Evolutionary conservation across 441 rosid species (phyloP).

Genomic region (Euphorbia schlechtendalii): DNA sequence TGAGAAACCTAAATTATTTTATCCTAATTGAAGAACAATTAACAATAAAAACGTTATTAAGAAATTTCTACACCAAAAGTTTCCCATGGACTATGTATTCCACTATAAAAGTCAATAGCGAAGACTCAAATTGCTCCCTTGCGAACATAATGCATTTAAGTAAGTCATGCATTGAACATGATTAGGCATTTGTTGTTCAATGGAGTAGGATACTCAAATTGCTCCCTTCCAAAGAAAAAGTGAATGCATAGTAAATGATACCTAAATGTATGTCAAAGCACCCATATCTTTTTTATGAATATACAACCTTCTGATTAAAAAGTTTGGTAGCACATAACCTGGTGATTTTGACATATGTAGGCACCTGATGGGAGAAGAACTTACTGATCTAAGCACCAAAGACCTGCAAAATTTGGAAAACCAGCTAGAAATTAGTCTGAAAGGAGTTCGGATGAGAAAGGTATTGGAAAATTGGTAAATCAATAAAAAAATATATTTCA

Average conservation of each 20-base stretch:
- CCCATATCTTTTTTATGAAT: not conserved
- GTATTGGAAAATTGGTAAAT: slow-evolving; percentile 22
- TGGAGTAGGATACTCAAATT: not conserved
- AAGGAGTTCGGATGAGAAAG: slow-evolving; percentile 60
- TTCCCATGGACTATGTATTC: not conserved
- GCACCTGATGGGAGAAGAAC: slow-evolving; percentile 78
- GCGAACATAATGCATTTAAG: not conserved
- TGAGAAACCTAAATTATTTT: not conserved
- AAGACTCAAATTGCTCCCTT: not conserved
- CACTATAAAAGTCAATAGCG: not conserved
- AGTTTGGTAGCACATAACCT: slow-evolving; percentile 1
- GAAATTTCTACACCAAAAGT: not conserved
- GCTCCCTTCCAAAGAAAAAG: too few species aligned
- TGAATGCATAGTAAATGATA: too few species aligned
- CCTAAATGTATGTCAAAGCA: not conserved
- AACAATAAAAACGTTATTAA: not conserved
- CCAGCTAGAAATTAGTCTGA: slow-evolving; percentile 69
- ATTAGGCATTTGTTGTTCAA: not conserved
- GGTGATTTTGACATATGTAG: slow-evolving; percentile 28
- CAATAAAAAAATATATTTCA: not conserved
- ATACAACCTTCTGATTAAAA: not conserved
- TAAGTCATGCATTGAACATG: not conserved
- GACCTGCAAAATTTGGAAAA: slow-evolving; percentile 72
- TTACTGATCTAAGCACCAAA: slow-evolving; percentile 51
- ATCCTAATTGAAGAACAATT: not conserved